Evolutionary conservation across 2,329 filamentous ascomycete genomes (phyloP), one percentile per base, ranked within the genome.

Genomic region (Neofusicoccum sp.): DNA sequence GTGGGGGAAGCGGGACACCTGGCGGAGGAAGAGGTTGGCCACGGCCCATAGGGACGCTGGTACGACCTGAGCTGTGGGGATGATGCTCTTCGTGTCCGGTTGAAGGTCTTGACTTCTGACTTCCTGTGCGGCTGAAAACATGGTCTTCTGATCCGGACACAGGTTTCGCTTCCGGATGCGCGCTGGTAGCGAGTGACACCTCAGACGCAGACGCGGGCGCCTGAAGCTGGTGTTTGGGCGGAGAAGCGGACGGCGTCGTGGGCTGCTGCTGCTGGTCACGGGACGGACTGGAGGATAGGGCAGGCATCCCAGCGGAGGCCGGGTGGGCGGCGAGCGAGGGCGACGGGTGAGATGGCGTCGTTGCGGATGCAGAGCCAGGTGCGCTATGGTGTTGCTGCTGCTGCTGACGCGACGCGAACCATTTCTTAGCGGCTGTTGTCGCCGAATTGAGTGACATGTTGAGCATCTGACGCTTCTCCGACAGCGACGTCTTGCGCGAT

Each of bases 1-100:
- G 89, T 45, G 82, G 85, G 1, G 93, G 92, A 1, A 96, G 81
- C 3, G 93, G 92, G 48, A 85, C 88, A 2, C 92, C 93, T 2
- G 90, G 91, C 7, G 92, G 92, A 50, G 92, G 92, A 16, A 96
- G 80, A 1, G 92, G 92, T 68, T 90, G 89, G 0, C 92, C 92
- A 43, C 92, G 85, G 1, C 93, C 93, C 80, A 96, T 92, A 1
- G 92, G 92, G 62, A 56, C 28, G 56, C 56, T 49, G 58, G 49
- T 12, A 47, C 47, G 50, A 28, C 41, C n/a, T 11, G 44, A 54
- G 48, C 45, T 43, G 28, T 36, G 7, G 14, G 47, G 37, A 44
- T 22, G 22, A 22, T 22, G 22, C 22, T 22, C 22, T 22, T 22
- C 22, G 22, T 41, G n/a, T 41, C 9, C 22, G 45, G 22, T 48